Evolutionary conservation across 2,329 filamentous ascomycete species (phyloP), one percentile per base, ranked within the genome.

Genomic region (Aureobasidium namibiae): DNA sequence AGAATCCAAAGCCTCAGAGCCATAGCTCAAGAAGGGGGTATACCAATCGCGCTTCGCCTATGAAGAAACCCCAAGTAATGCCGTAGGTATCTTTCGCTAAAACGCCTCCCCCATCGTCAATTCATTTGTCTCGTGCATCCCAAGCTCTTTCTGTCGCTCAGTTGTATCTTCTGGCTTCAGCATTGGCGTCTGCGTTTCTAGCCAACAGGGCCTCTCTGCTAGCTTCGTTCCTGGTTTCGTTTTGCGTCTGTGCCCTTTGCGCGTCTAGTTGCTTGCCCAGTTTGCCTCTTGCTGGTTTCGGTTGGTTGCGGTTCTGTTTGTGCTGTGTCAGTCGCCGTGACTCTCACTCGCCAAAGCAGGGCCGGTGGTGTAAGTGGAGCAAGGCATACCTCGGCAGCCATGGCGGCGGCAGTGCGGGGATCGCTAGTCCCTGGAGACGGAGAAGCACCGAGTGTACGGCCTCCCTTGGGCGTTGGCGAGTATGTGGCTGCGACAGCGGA

Each of bases 301-400:
- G 81, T 65, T 85, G 82, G 21, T 84, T 85, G 64, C 89, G 82
- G 69, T 86, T 85, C 88, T 91, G 65, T 49, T 61, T 60, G 41
- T 5, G 62, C 52, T 64, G 14, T 65, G 58, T 61, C 61, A 65
- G 13, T 60, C 61, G 60, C 49, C 16, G 62, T 60, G 56, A 63
- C 64, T n/a, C 24, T 11, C 16, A 7, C 16, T 29, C 24, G 7
- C 18, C 4, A 23, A n/a, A 45, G 21, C 21, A 39, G 18, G 8
- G 39, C 14, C 36, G n/a, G n/a, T n/a, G n/a, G n/a, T n/a, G n/a
- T n/a, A n/a, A n/a, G n/a, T 52, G 46, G 36, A 33, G 18, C 34
- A 8, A 24, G 64, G 76, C 84, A 70, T 72, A 95, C 91, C 85
- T 95, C 89, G 61, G 92, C 92, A 56, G 91, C 92, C 64, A 84